A percentile compares a stretch with the other conserved stretches of the same genome.
Conservation (phyloP, 2,329 filamentous ascomycete species). For the Trichophyton rubrum region DNA sequence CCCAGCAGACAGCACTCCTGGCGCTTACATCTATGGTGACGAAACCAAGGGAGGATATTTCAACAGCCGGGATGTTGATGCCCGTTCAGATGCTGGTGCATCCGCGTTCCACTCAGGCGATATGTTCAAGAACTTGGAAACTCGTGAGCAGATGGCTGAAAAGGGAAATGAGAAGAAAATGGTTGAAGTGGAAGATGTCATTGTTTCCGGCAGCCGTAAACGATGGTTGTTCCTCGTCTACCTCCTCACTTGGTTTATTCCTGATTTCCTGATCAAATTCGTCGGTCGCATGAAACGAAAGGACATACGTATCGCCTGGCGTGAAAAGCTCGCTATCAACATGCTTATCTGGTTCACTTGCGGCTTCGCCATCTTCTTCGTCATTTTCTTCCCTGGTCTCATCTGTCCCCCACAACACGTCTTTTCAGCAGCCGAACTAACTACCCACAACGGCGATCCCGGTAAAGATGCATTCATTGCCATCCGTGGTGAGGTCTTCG, state of each 20-base stretch:
- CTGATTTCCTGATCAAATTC: constrained; percentile 66
- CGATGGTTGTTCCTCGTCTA: constrained; percentile 82
- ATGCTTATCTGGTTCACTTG: constrained; percentile 90
- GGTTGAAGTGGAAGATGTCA: constrained; percentile 76
- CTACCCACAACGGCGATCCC: constrained; percentile 58
- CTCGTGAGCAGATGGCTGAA: constrained; percentile 85
- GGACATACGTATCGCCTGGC: constrained; percentile 84
- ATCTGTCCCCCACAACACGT: constrained; percentile 90
- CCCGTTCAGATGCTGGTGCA: constrained; percentile 77
- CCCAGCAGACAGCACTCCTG: constrained; percentile 36
- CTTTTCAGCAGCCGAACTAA: constrained; percentile 65
- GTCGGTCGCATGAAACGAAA: constrained; percentile 80
- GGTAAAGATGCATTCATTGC: constrained; percentile 56
- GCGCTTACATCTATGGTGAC: constrained; percentile 52
- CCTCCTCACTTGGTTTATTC: constrained; percentile 71
- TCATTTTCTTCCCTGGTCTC: constrained; percentile 71
- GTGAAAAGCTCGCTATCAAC: constrained; percentile 97
- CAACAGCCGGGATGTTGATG: constrained; percentile 62
- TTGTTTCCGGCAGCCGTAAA: constrained; percentile 66
- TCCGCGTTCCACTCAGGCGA: constrained; percentile 88
- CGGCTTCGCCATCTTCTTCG: constrained; percentile 68
- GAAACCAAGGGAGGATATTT: constrained; percentile 77
- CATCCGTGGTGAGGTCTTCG: constrained; percentile 81
- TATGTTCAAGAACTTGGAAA: constrained; percentile 97
- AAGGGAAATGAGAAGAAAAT: constrained; percentile 84